These are phyloP conservation scores for Pleurostoma richardsiae DNA, from an alignment of 2,329 filamentous ascomycete species.

Conservation along the genomic window DNA sequence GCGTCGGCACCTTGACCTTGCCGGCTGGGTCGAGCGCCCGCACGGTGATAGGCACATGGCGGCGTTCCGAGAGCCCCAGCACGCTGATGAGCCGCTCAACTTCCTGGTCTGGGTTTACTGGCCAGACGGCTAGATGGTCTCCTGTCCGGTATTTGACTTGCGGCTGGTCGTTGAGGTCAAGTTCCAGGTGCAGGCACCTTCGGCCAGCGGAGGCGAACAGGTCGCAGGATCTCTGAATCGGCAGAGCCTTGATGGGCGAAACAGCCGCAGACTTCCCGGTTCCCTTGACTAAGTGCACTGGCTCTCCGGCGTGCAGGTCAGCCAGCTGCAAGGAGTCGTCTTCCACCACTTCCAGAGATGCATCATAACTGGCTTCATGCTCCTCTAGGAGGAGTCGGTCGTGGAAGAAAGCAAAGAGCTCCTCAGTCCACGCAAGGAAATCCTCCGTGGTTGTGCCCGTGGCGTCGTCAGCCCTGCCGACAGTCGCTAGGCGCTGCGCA, in stretches of 20 bases:
- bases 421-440: conserved; percentile 28
- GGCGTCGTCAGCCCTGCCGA: conserved; percentile 25
- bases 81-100: conserved; percentile 15
- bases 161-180: conserved; percentile 23
- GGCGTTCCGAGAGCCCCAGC: conserved; percentile 6
- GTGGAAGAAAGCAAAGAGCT: conserved; percentile 13
- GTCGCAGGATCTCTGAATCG: conserved; percentile 11
- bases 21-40: conserved; percentile 4
- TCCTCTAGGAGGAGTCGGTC: conserved; percentile 15
- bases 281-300: conserved; percentile 3
- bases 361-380: conserved; percentile 14
- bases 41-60: conserved; percentile 1
- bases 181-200: conserved; percentile 30
- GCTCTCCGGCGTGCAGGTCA: conserved; percentile 15
- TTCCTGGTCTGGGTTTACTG: conserved; percentile 30
- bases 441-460: conserved; percentile 26
- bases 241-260: conserved; percentile 11
- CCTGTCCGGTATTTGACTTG: conserved; percentile 30
- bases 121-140: conserved; percentile 33
- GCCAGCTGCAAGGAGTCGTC: conserved; percentile 11
- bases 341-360: conserved; percentile 12
- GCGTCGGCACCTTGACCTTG: conserved; percentile 20
- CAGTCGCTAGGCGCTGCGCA: conserved; percentile 17
- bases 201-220: conserved; percentile 15
- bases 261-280: not conserved